Conservation (phyloP, 495 filamentous ascomycete species). For the Cercophora scortea region DNA sequence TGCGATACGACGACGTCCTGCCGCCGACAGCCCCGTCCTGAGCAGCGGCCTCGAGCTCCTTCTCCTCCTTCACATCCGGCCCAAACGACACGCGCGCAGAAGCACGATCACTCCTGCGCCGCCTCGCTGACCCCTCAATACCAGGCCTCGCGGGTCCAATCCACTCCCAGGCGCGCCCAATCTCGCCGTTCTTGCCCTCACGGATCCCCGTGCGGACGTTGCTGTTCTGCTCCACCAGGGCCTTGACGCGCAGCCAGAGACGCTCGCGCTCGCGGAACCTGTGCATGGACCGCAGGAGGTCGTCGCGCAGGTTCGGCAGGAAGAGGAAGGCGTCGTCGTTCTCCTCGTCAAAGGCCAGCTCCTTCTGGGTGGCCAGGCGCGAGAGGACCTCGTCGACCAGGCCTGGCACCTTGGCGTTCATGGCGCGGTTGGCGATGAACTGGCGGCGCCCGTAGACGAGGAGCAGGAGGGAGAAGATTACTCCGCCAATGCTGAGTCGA, state of each 20-base stretch:
- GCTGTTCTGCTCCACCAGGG: conserved; percentile 83
- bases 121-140: conserved; percentile 27
- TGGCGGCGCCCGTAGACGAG: conserved; percentile 50
- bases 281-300: conserved; percentile 79
- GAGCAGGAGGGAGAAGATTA: conserved; percentile 45
- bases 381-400: conserved; percentile 78
- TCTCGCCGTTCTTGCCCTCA: conserved; percentile 76
- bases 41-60: conserved; percentile 1
- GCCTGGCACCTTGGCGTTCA: conserved; percentile 62
- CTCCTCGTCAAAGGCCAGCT: conserved; percentile 59
- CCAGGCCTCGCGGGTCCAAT: conserved; percentile 56
- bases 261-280: conserved; percentile 61
- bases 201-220: conserved; percentile 83
- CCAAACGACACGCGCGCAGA: conserved; percentile 43
- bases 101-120: conserved; percentile 23
- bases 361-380: conserved; percentile 72
- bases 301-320: conserved; percentile 83
- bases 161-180: conserved; percentile 93
- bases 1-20: conserved; percentile 12
- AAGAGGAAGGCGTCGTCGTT: conserved; percentile 69
- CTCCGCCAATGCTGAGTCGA: conserved; percentile 82
- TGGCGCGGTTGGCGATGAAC: conserved; percentile 48
- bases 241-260: conserved; percentile 73
- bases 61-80: conserved; percentile 22
- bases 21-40: conserved; percentile 2